A percentile compares a stretch with the other conserved stretches of the same genome.
Evolutionary conservation across 768 basidiomycete species (phyloP).

Genomic region (Harrya chromipes): DNA sequence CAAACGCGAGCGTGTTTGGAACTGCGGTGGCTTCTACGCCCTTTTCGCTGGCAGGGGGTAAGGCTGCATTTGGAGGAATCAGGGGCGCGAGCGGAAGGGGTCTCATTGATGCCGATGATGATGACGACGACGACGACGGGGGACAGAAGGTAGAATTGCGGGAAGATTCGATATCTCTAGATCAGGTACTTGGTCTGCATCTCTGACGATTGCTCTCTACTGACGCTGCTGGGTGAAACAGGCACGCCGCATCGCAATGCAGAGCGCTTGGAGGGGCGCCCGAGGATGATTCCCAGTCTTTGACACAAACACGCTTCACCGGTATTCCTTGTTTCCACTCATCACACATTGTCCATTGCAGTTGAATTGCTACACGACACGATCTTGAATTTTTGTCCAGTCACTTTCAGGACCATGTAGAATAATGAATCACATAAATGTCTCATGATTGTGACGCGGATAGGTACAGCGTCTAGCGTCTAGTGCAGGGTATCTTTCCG

Average conservation of each 20-base stretch:
- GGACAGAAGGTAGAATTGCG: slow-evolving; percentile 72
- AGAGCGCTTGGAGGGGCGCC: slow-evolving; percentile 82
- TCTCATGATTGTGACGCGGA: slow-evolving; percentile 1
- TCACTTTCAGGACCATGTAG: slow-evolving; percentile 25
- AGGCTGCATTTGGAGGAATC: slow-evolving; percentile 83
- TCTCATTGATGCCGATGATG: slow-evolving; percentile 59
- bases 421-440: slow-evolving; percentile 18
- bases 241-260: slow-evolving; percentile 84
- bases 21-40: slow-evolving; percentile 81
- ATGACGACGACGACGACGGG: slow-evolving; percentile 67
- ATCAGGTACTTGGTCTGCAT: slow-evolving; percentile 61
- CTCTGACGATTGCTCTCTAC: background rate
- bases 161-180: slow-evolving; percentile 86
- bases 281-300: slow-evolving; percentile 39
- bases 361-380: slow-evolving; percentile 11
- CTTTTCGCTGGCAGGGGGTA: slow-evolving; percentile 73
- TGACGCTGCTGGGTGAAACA: slow-evolving; percentile 27
- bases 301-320: slow-evolving; percentile 2
- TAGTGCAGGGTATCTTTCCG: slow-evolving; percentile 18
- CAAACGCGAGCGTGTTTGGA: slow-evolving; percentile 74
- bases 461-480: background rate
- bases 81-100: slow-evolving; percentile 40
- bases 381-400: slow-evolving; percentile 9
- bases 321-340: background rate
- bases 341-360: slow-evolving; percentile 7